These are phyloP conservation scores for Blastobotrys capitulatus DNA, from an alignment of 1,139 yeast genomes.

Conservation along the genomic window DNA sequence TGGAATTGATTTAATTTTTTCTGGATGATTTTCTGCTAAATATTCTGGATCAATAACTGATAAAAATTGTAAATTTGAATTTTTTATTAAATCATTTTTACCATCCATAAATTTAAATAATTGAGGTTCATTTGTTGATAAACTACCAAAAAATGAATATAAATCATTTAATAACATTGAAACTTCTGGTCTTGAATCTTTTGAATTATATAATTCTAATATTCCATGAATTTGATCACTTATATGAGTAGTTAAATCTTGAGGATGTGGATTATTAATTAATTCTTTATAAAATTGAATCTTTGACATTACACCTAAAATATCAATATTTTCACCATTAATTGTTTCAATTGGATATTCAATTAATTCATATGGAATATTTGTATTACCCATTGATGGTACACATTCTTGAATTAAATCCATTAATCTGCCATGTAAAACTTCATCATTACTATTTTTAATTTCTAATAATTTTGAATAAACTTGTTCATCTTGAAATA, in stretches of 20 bases:
- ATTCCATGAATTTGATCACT: constrained; percentile 17
- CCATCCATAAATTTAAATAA: constrained; percentile 21
- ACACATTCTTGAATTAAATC: constrained; percentile 15
- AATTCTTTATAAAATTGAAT: constrained; percentile 24
- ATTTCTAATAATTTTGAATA: constrained; percentile 5
- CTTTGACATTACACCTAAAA: constrained; percentile 18
- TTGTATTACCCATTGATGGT: constrained; percentile 14
- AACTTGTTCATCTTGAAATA: constrained; percentile 20
- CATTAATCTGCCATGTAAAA: constrained; percentile 20
- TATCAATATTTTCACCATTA: constrained; percentile 11
- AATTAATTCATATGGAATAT: constrained; percentile 15
- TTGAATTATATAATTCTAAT: constrained; percentile 15
- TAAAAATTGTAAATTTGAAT: constrained; percentile 1
- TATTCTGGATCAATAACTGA: constrained; percentile 20
- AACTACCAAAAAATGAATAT: constrained; percentile 21
- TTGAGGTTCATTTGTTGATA: constrained; percentile 19
- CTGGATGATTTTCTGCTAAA: constrained; percentile 15
- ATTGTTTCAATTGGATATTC: neutral
- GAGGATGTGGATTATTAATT: constrained; percentile 16
- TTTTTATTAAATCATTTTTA: constrained; percentile 13
- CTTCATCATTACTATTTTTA: constrained; percentile 2
- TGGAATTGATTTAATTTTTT: constrained; percentile 14
- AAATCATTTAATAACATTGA: constrained; percentile 20
- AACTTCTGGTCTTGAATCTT: constrained; percentile 15
- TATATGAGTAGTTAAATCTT: constrained; percentile 13